Conservation (phyloP, 2,329 filamentous ascomycete species). For the Epichloe brachyelytri region DNA sequence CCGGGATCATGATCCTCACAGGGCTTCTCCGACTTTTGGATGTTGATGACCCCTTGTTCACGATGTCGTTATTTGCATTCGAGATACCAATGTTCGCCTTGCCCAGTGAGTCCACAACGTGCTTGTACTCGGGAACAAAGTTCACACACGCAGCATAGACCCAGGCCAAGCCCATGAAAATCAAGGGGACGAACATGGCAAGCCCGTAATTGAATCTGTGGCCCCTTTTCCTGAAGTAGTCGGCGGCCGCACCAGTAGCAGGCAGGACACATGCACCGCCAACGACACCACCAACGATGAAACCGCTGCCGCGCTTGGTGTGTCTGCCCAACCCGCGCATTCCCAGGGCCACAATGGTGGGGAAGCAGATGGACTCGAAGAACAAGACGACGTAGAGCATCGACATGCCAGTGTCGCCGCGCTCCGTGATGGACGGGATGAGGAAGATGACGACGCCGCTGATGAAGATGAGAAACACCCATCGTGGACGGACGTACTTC, state of each 20-base stretch:
- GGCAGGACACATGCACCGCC: slow-evolving; percentile 66
- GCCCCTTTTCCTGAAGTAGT: slow-evolving; percentile 27
- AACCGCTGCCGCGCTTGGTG: slow-evolving; percentile 63
- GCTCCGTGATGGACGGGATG: slow-evolving; percentile 32
- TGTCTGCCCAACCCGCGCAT: slow-evolving; percentile 65
- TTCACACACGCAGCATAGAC: slow-evolving; percentile 50
- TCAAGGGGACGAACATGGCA: slow-evolving; percentile 54
- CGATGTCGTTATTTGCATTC: background rate
- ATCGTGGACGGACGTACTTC: slow-evolving; percentile 51
- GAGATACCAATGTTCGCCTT: slow-evolving; percentile 28
- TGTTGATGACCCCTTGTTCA: background rate
- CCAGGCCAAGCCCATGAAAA: slow-evolving; percentile 44
- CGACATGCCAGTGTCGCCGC: slow-evolving; percentile 34
- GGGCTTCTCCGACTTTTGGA: background rate
- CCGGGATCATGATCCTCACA: background rate
- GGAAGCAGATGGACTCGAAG: slow-evolving; percentile 72
- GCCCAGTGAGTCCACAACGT: slow-evolving; percentile 46
- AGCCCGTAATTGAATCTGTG: slow-evolving; percentile 34
- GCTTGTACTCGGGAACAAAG: slow-evolving; percentile 50
- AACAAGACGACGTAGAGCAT: slow-evolving; percentile 62
- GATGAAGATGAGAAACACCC: slow-evolving; percentile 55
- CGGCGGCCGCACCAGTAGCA: slow-evolving; percentile 54
- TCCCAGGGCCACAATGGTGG: slow-evolving; percentile 65
- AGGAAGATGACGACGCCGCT: slow-evolving; percentile 51
- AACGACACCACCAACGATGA: slow-evolving; percentile 53